phyloP scores from a whole-genome alignment of 1,284 basidiomycete genomes.

The Ceratobasidium sp. region DNA sequence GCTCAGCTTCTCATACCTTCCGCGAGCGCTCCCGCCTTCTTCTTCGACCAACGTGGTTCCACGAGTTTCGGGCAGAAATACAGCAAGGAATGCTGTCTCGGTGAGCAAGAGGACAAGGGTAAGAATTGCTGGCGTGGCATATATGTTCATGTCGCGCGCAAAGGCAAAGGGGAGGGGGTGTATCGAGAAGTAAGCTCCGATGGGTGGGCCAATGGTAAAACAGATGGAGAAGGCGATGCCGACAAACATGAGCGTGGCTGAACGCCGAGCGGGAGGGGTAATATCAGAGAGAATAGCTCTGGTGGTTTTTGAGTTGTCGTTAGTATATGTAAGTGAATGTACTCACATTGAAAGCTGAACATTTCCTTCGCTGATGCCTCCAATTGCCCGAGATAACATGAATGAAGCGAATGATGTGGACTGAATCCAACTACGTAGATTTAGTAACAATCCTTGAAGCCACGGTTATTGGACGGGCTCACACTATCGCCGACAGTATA shows the following conservation, averaged over 20 bases:
- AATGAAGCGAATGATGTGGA: conserved; percentile 89
- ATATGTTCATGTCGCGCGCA: conserved; percentile 79
- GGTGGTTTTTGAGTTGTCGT: conserved; percentile 25
- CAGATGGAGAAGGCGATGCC: conserved; percentile 94
- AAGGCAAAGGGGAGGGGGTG: conserved; percentile 57
- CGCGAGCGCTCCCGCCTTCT: conserved; percentile 48
- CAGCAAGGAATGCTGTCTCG: conserved; percentile 76
- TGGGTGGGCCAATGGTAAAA: conserved; percentile 86
- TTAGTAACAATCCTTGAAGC: conserved; percentile 24
- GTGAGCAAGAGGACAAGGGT: conserved; percentile 74
- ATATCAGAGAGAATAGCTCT: conserved; percentile 92
- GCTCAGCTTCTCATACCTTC: conserved; percentile 17
- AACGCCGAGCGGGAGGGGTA: conserved; percentile 77
- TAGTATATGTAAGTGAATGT: background rate
- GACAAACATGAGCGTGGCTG: conserved; percentile 87
- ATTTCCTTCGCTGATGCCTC: conserved; percentile 84
- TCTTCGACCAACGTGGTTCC: conserved; percentile 56
- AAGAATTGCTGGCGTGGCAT: conserved; percentile 83
- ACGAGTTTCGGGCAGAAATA: conserved; percentile 83
- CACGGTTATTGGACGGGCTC: conserved; percentile 55
- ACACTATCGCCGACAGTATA: conserved; percentile 83
- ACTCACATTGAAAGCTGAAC: conserved; percentile 60
- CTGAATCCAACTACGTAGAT: conserved; percentile 75
- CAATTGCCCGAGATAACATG: conserved; percentile 87
- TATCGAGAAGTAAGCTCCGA: conserved; percentile 84